A percentile compares a stretch with the other conserved stretches of the same genome.
Conservation (phyloP, 768 basidiomycete species). For the Suillus fuscotomentosus region DNA sequence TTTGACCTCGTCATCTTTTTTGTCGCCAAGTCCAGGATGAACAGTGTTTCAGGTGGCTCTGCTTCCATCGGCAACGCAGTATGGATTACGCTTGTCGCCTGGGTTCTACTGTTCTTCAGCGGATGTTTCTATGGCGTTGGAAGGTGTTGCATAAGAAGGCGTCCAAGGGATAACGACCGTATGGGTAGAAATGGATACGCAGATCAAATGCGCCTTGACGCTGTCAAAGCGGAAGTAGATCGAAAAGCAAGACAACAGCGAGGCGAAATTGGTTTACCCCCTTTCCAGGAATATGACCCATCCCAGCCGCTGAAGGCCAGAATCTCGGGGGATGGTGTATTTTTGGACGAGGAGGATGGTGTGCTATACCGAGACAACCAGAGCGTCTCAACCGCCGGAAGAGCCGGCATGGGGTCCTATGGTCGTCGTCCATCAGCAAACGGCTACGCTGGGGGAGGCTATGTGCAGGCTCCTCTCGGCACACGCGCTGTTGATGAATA, state of each 20-base stretch:
- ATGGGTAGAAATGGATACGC: slow-evolving; percentile 38
- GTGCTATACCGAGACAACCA: slow-evolving; percentile 33
- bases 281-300: slow-evolving; percentile 65
- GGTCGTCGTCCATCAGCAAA: slow-evolving; percentile 31
- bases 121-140: slow-evolving; percentile 87
- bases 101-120: slow-evolving; percentile 84
- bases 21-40: slow-evolving; percentile 83
- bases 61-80: slow-evolving; percentile 86
- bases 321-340: slow-evolving; percentile 55
- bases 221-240: slow-evolving; percentile 84
- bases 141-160: slow-evolving; percentile 75
- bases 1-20: slow-evolving; percentile 93
- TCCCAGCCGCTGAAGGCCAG: slow-evolving; percentile 64
- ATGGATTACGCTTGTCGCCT: slow-evolving; percentile 89
- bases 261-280: slow-evolving; percentile 68
- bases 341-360: slow-evolving; percentile 48
- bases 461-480: slow-evolving; percentile 62
- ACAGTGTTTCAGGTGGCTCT: slow-evolving; percentile 63
- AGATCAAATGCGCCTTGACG: slow-evolving; percentile 76
- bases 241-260: slow-evolving; percentile 66
- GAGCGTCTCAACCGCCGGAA: slow-evolving; percentile 20
- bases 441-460: slow-evolving; percentile 51
- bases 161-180: slow-evolving; percentile 38
- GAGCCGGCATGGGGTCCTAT: slow-evolving; percentile 25
- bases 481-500: slow-evolving; percentile 77